Evolutionary conservation across 768 basidiomycete species (phyloP), one percentile per base, ranked within the genome.

Genomic region (Suillus decipiens): DNA sequence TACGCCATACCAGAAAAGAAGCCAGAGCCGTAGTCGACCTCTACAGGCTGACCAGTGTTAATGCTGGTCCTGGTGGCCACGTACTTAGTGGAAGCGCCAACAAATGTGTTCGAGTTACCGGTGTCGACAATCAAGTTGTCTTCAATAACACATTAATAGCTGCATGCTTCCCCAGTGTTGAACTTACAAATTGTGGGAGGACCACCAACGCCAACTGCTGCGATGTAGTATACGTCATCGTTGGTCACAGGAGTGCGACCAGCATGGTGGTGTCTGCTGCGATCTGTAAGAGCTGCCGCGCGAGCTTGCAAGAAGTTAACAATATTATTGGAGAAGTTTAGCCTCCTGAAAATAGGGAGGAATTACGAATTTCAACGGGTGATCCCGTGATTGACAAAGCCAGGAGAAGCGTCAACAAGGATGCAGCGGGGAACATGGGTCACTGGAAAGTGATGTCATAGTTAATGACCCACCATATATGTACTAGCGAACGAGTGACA

Each of bases 51-150:
- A 1, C 68, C 64, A n/a, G 86, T 88, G 64, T 78, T 63, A 12
- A 43, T 68, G 62, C 84, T 86, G 31, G 86, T 83, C 58, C 76
- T 76, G 8, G 89, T 88, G 64, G 65, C 63, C n/a, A 69, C 70
- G 67, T 86, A 90, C 2, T 73, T 11, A 24, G 67, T 74, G 12
- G 31, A 65, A 31, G 88, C 85, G 19, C 88, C 87, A 48, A 90
- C 77, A 87, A 88, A 90, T 31, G 88, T 89, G 76, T 89, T 89
- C n/a, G 88, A 87, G 72, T 86, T 87, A 41, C 73, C 59, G 3
- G 87, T 88, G 68, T 89, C 88, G 55, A 89, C 75, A 60, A 89
- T 68, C 51, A 90, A 79, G 3, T 70, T 58, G 70, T 84, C 87
- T 89, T 63, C 50, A 9, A 59, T 33, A 8, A 41, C 39, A 37